phyloP scores from a whole-genome alignment of 306 rosid genomes.

The Sesbania bispinosa region DNA sequence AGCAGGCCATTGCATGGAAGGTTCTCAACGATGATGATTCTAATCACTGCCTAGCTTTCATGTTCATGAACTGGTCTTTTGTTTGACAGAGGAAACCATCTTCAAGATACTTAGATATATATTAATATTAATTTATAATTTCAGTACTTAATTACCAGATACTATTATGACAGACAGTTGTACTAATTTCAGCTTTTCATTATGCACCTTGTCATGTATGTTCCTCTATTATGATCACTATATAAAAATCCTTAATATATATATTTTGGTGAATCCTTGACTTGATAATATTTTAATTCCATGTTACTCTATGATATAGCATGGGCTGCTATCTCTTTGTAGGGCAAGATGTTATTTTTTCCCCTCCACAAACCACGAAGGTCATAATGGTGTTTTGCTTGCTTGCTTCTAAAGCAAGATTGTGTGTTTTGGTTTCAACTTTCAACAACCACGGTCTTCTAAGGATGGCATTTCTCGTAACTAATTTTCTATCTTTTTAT shows the following conservation, averaged over 20 bases:
- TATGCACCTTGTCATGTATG: not conserved
- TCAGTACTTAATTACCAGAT: constrained; percentile 30
- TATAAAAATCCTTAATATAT: not conserved
- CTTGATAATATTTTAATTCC: not conserved
- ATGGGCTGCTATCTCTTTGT: no score
- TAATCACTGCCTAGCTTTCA: constrained; percentile 90
- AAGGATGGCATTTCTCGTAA: no score
- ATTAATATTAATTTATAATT: constrained; percentile 31
- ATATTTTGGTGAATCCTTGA: not conserved
- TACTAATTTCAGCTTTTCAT: constrained; percentile 40
- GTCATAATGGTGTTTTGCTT: constrained; percentile 19
- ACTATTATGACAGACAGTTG: constrained; percentile 27
- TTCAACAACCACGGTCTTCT: no score
- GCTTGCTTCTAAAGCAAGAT: constrained; percentile 30
- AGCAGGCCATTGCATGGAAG: constrained; percentile 92
- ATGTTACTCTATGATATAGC: no score
- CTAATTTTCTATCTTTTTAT: no score
- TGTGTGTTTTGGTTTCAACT: no score
- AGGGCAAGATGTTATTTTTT: no score
- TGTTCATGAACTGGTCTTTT: constrained; percentile 96
- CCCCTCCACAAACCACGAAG: not conserved
- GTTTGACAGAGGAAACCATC: constrained; percentile 38
- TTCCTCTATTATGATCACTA: not conserved
- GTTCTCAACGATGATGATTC: constrained; percentile 84
- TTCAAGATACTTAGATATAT: not conserved